Base-by-base conservation (phyloP, 768 basidiomycete species). In the Auricularia heimuer region DNA sequence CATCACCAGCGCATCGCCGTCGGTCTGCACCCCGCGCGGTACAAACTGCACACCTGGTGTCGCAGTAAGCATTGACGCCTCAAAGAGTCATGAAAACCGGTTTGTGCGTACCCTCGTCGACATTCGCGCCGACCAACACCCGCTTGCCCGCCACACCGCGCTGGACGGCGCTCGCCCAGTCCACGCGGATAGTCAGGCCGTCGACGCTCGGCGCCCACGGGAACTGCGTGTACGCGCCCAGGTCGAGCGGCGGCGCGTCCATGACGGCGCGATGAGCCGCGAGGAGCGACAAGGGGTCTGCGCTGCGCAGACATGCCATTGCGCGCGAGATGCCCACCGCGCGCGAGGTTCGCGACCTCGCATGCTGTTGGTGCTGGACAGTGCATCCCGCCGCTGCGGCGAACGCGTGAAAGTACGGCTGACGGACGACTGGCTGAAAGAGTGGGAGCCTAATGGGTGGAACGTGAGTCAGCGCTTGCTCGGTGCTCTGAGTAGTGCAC, bases 81-180 rank as follows among this genome's bases (percentile, higher is more conserved):
- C 29, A 3, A 29, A 29, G 29, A 29, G 2, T 29, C 29, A 29
- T 3, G 2, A 29, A 29, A 29, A 3, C 29, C 29, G 29, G 2
- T 2, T 29, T 8, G 54, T 7, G 61, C 70, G n/a, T 29, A 81
- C 82, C 80, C 75, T 82, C 81, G 68, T 83, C 80, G 3, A 78
- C 70, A 66, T 73, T 75, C 4, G 77, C 77, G 14, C 81, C 56
- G 10, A 60, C 14, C 24, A 60, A 1, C 56, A 60, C 56, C 4
- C 56, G 2, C 33, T 24, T 14, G 14, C 56, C 56, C 24, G 21
- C 29, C 56, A 33, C 12, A 33, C 24, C 24, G 16, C 24, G 24
- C 10, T 6, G 4, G 12, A 60, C 7, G 14, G 11, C 24, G 11
- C 24, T 6, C 8, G 11, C 29, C 56, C 56, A 60, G 29, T 35